A percentile compares a stretch with the other conserved stretches of the same genome.
These are phyloP conservation scores for Saccharum hybrid DNA, from an alignment of 202 grass and related monocot species.

Conservation along the genomic window DNA sequence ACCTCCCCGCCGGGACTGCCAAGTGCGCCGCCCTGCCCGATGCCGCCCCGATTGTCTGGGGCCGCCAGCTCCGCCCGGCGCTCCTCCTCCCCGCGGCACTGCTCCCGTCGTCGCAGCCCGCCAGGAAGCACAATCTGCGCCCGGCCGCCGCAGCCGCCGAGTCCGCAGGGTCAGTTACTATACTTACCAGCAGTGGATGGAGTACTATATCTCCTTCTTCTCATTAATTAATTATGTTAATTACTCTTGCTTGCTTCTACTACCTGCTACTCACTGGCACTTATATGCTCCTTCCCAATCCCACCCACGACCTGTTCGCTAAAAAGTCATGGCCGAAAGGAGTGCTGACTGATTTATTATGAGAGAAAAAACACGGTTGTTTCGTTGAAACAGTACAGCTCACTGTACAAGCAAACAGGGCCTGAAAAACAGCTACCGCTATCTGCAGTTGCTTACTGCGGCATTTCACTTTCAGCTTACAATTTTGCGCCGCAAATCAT, in stretches of 20 bases:
- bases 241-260: no score
- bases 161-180: constrained; percentile 49
- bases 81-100: constrained; percentile 48
- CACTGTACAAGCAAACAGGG: no score
- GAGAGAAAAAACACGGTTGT: no score
- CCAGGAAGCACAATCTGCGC: constrained; percentile 22
- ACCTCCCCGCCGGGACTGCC: not conserved
- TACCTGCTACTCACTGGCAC: no score
- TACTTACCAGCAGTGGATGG: no score
- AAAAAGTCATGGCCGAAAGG: no score
- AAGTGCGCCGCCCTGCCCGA: constrained; percentile 47
- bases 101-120: constrained; percentile 12
- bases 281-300: no score
- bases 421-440: not conserved
- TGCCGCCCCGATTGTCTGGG: constrained; percentile 70
- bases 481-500: not conserved
- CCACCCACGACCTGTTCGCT: no score
- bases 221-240: not conserved
- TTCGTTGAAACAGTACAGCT: no score
- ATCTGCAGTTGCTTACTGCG: not conserved
- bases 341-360: no score
- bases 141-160: constrained; percentile 48
- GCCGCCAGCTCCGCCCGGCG: constrained; percentile 73
- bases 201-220: not conserved
- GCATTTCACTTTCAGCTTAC: not conserved